Base-by-base conservation (phyloP, 805 yeast genomes). In the Lipomyces mesembrius region DNA sequence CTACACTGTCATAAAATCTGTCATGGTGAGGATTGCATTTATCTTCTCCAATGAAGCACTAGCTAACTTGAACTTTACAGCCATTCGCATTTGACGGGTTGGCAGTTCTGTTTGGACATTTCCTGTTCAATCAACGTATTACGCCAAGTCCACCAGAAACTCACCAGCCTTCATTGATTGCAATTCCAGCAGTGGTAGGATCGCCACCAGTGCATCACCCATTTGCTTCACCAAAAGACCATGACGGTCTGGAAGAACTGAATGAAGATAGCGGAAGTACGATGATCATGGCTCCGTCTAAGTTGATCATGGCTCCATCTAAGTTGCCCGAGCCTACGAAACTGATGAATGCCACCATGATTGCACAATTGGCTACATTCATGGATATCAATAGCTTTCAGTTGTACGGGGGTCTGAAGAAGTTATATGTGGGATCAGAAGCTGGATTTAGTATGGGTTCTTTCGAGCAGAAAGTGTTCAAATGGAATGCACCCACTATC, bases 381-480 rank as follows among this genome's bases (percentile, higher is more conserved):
- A 71, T 83, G 59, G 80, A 78, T 57, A 69, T 72, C 6, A 59
- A 67, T 52, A 61, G 66, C 29, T 68, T 68, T 12, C 64, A 73
- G 3, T 53, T 70, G 2, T 62, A 69, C 14, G 73, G 74, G 9
- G 68, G 76, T 43, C 65, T 90, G 62, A 81, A 85, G 56, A 86
- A 85, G 71, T 82, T 93, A 11, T 93, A 88, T 73, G 81, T 83
- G 8, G 97, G 96, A 0, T 79, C 91, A 9, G 88, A 85, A 59
- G 81, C 87, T 60, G 98, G 98, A 1, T 94, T 90, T 75, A 91
- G 97, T 0, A 91, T 93, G 84, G 80, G 96, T 37, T 89, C 97
- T 0, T 83, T 94, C 65, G 97, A 93, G 77, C 84, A 88, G 64
- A 91, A 88, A 69, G 89, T 89, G 0, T 86, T 91, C 80, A 91